Evolutionary conservation across 768 basidiomycete species (phyloP).

Genomic region (Cystofilobasidium macerans): DNA sequence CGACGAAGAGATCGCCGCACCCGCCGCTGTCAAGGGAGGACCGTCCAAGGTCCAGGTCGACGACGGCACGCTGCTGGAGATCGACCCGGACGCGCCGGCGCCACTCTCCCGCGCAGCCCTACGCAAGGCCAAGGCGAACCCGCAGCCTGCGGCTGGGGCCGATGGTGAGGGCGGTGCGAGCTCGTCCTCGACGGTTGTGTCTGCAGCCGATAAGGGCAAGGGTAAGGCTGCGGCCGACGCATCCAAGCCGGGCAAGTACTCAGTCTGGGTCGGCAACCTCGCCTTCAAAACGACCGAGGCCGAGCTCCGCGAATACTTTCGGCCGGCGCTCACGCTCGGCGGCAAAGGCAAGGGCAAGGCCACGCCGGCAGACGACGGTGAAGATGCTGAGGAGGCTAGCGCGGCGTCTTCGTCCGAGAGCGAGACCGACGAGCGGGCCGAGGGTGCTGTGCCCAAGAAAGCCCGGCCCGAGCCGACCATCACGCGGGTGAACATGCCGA

Average conservation of each 20-base stretch:
- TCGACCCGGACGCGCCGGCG: conserved; percentile 25
- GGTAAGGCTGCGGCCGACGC: neutral
- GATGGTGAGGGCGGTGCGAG: neutral
- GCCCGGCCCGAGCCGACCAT: conserved; percentile 19
- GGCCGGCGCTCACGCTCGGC: conserved; percentile 12
- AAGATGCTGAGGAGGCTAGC: conserved; percentile 26
- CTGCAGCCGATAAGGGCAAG: conserved; percentile 11
- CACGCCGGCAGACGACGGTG: conserved; percentile 26
- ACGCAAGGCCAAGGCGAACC: conserved; percentile 24
- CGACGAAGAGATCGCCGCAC: neutral
- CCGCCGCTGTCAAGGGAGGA: neutral
- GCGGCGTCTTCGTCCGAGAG: conserved; percentile 28
- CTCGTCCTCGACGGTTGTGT: too few species aligned
- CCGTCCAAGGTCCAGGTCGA: neutral
- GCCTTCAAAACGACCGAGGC: conserved; percentile 75
- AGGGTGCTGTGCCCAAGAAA: conserved; percentile 8
- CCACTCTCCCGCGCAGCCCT: conserved; percentile 18
- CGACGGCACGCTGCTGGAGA: conserved; percentile 18
- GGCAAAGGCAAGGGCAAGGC: conserved; percentile 43
- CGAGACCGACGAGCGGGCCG: conserved; percentile 26
- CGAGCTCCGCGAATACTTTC: conserved; percentile 45
- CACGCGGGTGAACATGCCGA: conserved; percentile 25
- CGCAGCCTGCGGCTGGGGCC: conserved; percentile 1
- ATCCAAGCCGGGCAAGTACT: conserved; percentile 41
- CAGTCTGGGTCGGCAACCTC: conserved; percentile 92